phyloP scores from a whole-genome alignment of 768 basidiomycete genomes.

The Lactarius sp. region DNA sequence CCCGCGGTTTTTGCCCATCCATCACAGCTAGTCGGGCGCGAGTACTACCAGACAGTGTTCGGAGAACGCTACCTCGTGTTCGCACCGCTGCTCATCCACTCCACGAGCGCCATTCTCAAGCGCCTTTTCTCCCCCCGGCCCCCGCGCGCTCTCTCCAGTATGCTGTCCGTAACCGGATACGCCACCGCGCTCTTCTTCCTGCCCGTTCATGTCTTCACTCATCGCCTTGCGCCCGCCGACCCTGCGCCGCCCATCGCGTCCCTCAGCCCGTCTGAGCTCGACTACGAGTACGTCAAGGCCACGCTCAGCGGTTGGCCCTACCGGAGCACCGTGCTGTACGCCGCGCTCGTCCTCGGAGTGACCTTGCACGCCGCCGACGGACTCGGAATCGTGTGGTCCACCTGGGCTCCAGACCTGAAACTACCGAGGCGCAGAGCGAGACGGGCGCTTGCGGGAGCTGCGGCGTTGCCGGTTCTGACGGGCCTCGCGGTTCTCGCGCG shows the following conservation, averaged over 20 bases:
- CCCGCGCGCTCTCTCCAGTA: constrained; percentile 37
- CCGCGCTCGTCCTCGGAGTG: constrained; percentile 51
- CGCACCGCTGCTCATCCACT: constrained; percentile 61
- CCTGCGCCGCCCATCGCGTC: constrained; percentile 45
- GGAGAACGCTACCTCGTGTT: constrained; percentile 67
- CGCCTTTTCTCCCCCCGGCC: constrained; percentile 46
- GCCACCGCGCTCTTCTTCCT: constrained; percentile 51
- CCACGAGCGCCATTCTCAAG: constrained; percentile 52
- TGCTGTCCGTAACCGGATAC: constrained; percentile 62
- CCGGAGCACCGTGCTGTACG: constrained; percentile 58
- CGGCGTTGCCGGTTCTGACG: constrained; percentile 48
- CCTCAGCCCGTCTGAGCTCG: constrained; percentile 70
- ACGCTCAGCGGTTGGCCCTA: constrained; percentile 59
- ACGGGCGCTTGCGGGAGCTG: constrained; percentile 35
- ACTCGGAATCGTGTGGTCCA: constrained; percentile 45
- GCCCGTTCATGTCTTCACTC: constrained; percentile 64
- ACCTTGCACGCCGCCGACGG: constrained; percentile 65
- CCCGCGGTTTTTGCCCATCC: neutral
- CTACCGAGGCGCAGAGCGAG: constrained; percentile 32
- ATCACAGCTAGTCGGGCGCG: constrained; percentile 67
- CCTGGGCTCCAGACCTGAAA: constrained; percentile 37
- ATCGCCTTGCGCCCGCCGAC: constrained; percentile 53
- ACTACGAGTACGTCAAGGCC: constrained; percentile 79
- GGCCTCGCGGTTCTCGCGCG: constrained; percentile 51
- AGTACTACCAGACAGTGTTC: constrained; percentile 75